Conservation (phyloP, 2,329 filamentous ascomycete species). For the Chaetomiaceae sp. region DNA sequence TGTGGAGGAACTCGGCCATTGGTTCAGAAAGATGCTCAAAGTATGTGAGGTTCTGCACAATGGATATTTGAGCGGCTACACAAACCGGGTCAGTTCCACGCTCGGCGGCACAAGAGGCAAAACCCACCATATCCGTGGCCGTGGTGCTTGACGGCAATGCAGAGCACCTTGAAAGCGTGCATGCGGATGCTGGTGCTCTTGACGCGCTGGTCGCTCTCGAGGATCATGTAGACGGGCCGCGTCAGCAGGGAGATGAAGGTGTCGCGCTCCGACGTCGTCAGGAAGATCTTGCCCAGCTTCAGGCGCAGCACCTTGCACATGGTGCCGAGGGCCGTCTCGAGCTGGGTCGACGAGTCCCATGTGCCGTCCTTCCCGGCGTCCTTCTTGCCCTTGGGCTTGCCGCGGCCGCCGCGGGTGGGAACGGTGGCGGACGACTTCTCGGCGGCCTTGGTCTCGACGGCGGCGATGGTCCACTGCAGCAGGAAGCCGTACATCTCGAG, state of each 20-base stretch:
- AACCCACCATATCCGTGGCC: conserved; percentile 87
- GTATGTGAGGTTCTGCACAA: conserved; percentile 95
- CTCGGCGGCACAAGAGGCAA: neutral
- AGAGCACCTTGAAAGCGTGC: conserved; percentile 95
- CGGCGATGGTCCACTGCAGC: conserved; percentile 88
- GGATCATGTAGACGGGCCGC: conserved; percentile 82
- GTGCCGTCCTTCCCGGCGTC: conserved; percentile 64
- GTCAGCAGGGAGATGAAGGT: conserved; percentile 92
- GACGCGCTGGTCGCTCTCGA: conserved; percentile 88
- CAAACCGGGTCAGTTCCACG: conserved; percentile 19
- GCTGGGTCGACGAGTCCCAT: conserved; percentile 85
- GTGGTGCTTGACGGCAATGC: conserved; percentile 94
- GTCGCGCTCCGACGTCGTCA: conserved; percentile 93
- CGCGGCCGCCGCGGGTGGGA: conserved; percentile 65
- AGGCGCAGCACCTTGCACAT: conserved; percentile 96
- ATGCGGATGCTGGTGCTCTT: conserved; percentile 87
- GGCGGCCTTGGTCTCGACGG: conserved; percentile 87
- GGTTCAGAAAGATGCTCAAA: conserved; percentile 98
- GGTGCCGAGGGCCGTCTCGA: conserved; percentile 80
- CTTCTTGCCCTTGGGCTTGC: conserved; percentile 69
- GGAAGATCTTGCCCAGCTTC: conserved; percentile 85
- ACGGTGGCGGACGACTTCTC: conserved; percentile 76
- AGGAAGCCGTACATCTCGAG: conserved; percentile 93
- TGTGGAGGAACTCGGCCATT: conserved; percentile 97
- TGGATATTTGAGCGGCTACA: conserved; percentile 88